phyloP scores from a whole-genome alignment of 2,329 filamentous ascomycete species.

The Fusarium newnesense region DNA sequence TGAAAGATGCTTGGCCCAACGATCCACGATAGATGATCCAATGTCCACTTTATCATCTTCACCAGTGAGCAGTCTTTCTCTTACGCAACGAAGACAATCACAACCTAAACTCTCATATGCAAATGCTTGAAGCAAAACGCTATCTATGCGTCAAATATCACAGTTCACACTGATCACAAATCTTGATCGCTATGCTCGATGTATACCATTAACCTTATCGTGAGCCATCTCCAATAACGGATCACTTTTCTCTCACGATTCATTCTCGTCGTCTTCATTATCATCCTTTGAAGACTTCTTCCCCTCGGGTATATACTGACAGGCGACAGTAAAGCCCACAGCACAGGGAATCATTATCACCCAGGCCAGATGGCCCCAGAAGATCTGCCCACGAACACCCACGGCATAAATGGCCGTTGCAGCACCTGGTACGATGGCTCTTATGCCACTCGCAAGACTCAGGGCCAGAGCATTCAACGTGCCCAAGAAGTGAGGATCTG shows the following conservation, averaged over 20 bases:
- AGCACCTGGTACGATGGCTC: slow-evolving; percentile 73
- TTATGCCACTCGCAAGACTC: slow-evolving; percentile 68
- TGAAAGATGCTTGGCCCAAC: background rate
- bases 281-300: slow-evolving; percentile 26
- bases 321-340: slow-evolving; percentile 39
- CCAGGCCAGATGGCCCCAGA: slow-evolving; percentile 66
- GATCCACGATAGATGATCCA: background rate
- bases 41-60: background rate
- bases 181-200: background rate
- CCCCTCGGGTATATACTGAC: slow-evolving; percentile 45
- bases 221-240: background rate
- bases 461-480: slow-evolving; percentile 74
- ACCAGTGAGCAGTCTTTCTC: background rate
- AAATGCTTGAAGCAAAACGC: background rate
- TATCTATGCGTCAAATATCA: background rate
- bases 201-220: background rate
- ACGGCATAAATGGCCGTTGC: slow-evolving; percentile 76
- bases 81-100: background rate
- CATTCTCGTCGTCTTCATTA: slow-evolving; percentile 20
- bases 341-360: slow-evolving; percentile 48
- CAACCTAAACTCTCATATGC: background rate
- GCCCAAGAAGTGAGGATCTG: slow-evolving; percentile 70
- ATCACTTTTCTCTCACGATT: background rate
- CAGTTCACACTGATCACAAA: background rate
- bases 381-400: slow-evolving; percentile 69